Base-by-base conservation (phyloP, 176 grass and related monocot species). In the Oryza coarctata region DNA sequence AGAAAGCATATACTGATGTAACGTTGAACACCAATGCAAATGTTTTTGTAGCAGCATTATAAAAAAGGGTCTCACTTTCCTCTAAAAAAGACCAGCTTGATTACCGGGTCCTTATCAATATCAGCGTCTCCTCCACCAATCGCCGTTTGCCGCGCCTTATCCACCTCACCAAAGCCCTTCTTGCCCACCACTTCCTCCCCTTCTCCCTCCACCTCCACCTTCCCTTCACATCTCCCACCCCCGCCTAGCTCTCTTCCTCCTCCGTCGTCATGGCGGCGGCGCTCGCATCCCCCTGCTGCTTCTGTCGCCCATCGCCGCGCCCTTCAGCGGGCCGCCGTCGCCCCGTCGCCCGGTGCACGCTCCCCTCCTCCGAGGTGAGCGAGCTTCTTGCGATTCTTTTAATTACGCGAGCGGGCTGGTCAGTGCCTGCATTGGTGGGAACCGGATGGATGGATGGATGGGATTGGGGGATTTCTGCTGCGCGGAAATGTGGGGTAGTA, bases 251-350 rank as follows among this genome's bases (percentile, higher is more conserved):
- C 25, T 36, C 34, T 13, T 55, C 22, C 30, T 67, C 87, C 73
- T 82, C 55, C 65, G 36, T 25, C 57, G 5, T 41, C 45, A 97
- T 97, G 94, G 88, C 91, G 76, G 86, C 86, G 61, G 78, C 84
- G 77, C 81, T 98, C 52, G 84, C 88, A 57, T 98, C 81, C 73
- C 89, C 88, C 71, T 84, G 75, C 36, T 93, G 86, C 85, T 90
- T 68, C 68, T 80, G 65, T 67, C 80, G 12, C 32, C 66, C 83
- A n/a, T 26, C 85, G 65, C 72, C 22, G 62, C 50, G 50, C 20
- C 25, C 47, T 40, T 63, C 65, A 11, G 82, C 50, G 3, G 14
- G 36, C 29, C 76, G 43, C 63, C 80, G 83, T 68, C 32, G 85
- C 78, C 64, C 82, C 18, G 67, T 84, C 13, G 74, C 65, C 25